Evolutionary conservation across 2,329 filamentous ascomycete genomes (phyloP), one percentile per base, ranked within the genome.

Genomic region (Microthyrium microscopicum): DNA sequence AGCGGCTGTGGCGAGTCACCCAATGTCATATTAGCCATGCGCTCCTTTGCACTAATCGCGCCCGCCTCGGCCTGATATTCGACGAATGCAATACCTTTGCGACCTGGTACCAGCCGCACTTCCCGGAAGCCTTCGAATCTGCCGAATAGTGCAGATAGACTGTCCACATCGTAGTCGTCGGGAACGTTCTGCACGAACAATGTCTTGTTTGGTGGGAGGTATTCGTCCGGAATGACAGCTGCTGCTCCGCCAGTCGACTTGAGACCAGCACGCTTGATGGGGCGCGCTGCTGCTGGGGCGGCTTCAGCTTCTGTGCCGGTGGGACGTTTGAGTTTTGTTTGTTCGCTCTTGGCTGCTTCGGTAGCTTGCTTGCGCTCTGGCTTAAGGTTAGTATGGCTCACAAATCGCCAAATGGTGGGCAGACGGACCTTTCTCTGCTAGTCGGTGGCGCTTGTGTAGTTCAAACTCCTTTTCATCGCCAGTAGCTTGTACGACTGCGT

Each of bases 151-250:
- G 68, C 66, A 0, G 74, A 77, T 35, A 98, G 69, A 17, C 67
- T 70, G 42, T 92, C 84, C 47, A 81, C 73, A 53, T 80, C 79
- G 56, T 80, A 83, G 42, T 83, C 79, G 41, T 87, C 81, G 6
- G 89, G 85, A 22, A 98, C 59, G 47, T 95, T 87, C 60, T 91
- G 83, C 40, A 95, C 64, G 60, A 95, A 92, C 22, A 98, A 69
- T 44, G 84, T 92, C 62, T 93, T 94, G 70, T 95, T 95, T 22
- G 89, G 87, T 4, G 87, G 87, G 4, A 95, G 70, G 55, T 93
- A 95, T 58, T 98, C 89, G 68, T 95, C 89, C n/a, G 85, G 84
- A 13, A 95, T 76, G 35, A 84, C 77, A 8, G 78, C 67, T 3
- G 76, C 65, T 2, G 73, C 66, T 11, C 72, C 33, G 31, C 64